Base-by-base conservation (phyloP, 2,329 filamentous ascomycete species). In the Fonsecaea pedrosoi region DNA sequence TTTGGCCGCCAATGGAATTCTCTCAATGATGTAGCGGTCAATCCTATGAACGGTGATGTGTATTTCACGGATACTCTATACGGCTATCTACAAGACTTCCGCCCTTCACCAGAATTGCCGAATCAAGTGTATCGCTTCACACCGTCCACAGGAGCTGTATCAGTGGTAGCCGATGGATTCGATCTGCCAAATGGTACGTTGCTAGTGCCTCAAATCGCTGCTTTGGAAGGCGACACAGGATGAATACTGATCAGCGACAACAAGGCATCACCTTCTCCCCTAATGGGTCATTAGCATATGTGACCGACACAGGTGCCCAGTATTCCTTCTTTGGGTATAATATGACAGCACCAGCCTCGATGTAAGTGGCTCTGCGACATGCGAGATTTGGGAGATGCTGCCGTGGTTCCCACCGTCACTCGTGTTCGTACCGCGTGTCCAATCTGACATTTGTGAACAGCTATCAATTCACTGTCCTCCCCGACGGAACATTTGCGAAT, bases 91-190 rank as follows among this genome's bases (percentile, higher is more conserved):
- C 76, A 78, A 65, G 80, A 80, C 15, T 82, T 85, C 53, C 78
- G 83, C 42, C 78, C 76, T 1, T 67, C 70, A 50, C 83, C 83
- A 2, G 76, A 78, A 68, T 65, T 86, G 30, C 83, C 83, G 4
- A 78, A 77, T 66, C 81, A 82, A 40, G 80, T 85, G 2, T 86
- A 85, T 71, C 77, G 82, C 42, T 83, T 80, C 66, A 76, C 81
- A 25, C 78, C 79, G 0, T 68, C 70, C 0, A 79, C 76, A 0
- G 79, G 79, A 4, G 80, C 81, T 48, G 69, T 84, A 35, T 77
- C 83, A 34, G 82, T 80, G 32, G 77, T 86, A 60, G 83, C 80
- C 3, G 83, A 85, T 71, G 80, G 78, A 0, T 79, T 86, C 45
- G 76, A 71, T 1, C 73, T 78, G 42, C 83, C 84, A 0, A 81